Base-by-base conservation (phyloP, 2,329 filamentous ascomycete species). In the Simplicillium sp. region DNA sequence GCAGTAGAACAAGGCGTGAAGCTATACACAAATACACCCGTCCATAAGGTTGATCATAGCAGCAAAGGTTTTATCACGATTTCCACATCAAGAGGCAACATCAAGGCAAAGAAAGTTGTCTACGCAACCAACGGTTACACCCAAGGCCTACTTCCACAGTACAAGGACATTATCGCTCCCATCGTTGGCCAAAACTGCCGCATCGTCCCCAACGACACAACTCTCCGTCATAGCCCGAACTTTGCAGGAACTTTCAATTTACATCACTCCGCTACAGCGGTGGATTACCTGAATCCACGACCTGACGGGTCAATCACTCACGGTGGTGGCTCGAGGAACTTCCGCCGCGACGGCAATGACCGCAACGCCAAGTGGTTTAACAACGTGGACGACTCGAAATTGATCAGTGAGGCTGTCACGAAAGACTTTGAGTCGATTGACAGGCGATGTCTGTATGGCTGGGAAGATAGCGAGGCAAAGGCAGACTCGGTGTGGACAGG, bases 71-170 rank as follows among this genome's bases (percentile, higher is more conserved):
- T 31, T 11, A 15, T 20, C n/a, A 7, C 35, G 3, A 5, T 45
- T 12, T 20, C 34, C 11, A 57, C 55, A 4, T 16, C 47, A 6
- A 46, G 44, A 9, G 56, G 55, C 12, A 29, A 13, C 11, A 42
- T 56, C 11, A n/a, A 34, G 13, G 44, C 54, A 6, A 37, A 33
- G 29, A 46, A 46, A 11, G 48, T 58, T 4, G 45, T 56, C 11
- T 45, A 48, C 11, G 54, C 55, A 7, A 54, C 51, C 12, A 58
- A 58, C 38, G 54, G 45, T 18, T 57, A 56, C 47, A 52, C 50
- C 11, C 49, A 48, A 6, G 41, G 36, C 17, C 36, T 56, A 8
- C 40, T 48, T 28, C 45, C 44, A 3, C 40, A 46, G 17, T 48
- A 44, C 34, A 37, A 39, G 16, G 41, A 46, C 20, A 45, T 42